A percentile compares a stretch with the other conserved stretches of the same genome.
These are phyloP conservation scores for Nigrospora oryzae DNA, from an alignment of 2,329 filamentous ascomycete species.

Conservation along the genomic window DNA sequence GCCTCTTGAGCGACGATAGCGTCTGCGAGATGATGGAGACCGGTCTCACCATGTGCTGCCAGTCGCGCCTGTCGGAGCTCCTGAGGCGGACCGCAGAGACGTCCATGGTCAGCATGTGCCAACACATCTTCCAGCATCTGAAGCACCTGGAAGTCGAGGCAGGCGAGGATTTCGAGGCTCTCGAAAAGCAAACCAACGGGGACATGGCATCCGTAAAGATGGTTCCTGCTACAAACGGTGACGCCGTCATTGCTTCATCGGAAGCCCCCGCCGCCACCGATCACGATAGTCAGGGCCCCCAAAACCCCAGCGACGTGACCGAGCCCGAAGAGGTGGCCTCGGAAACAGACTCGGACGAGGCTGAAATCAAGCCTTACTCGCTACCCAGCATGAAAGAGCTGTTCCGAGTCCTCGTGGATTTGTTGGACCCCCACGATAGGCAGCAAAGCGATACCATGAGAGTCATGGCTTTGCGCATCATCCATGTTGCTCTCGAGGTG, in stretches of 20 bases:
- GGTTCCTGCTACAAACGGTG: constrained; percentile 65
- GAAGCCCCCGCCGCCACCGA: constrained; percentile 25
- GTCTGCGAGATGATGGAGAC: constrained; percentile 99
- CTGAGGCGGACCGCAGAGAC: constrained; percentile 88
- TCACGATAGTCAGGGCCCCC: constrained; percentile 26
- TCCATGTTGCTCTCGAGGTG: constrained; percentile 94
- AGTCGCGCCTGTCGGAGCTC: constrained; percentile 83
- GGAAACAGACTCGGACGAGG: constrained; percentile 16
- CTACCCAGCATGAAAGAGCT: constrained; percentile 90
- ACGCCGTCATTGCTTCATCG: constrained; percentile 46
- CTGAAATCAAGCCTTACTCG: constrained; percentile 78
- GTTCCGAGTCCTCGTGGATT: constrained; percentile 86
- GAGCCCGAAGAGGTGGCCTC: constrained; percentile 18
- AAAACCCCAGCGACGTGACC: constrained; percentile 20
- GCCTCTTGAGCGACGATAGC: constrained; percentile 93
- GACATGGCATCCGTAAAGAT: constrained; percentile 75
- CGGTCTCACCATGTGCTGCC: constrained; percentile 93
- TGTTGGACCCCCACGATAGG: constrained; percentile 86
- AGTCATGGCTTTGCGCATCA: constrained; percentile 94
- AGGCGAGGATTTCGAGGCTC: constrained; percentile 54
- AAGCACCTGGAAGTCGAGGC: constrained; percentile 78
- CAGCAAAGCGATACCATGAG: constrained; percentile 92
- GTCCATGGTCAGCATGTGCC: constrained; percentile 97
- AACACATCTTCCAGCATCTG: constrained; percentile 91
- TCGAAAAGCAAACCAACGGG: constrained; percentile 58